Base-by-base conservation (phyloP, 805 yeast species). In the Suhomyces pyralidae region DNA sequence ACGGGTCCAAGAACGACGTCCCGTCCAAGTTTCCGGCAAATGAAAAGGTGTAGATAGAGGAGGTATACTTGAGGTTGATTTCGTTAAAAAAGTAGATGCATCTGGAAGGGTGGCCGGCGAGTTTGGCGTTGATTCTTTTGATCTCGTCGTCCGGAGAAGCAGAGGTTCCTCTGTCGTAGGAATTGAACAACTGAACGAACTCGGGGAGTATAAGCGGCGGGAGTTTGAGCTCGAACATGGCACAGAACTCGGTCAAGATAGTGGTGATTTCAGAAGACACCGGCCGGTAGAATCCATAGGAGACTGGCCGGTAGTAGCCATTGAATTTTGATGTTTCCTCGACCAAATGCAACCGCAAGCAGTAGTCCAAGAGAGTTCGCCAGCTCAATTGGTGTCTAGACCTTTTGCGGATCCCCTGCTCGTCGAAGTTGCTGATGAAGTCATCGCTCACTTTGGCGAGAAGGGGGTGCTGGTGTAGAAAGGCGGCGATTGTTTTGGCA, bases 61-160 rank as follows among this genome's bases (percentile, higher is more conserved):
- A 51, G 2, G 53, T 53, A 3, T 56, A 26, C 36, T 60, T 58
- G n/a, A 66, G 32, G 14, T 61, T 57, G 19, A 65, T 34, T 40
- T 65, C 68, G 26, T 57, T 57, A 49, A 65, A 62, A 45, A 59
- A 60, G 50, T 61, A 67, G 3, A 63, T 57, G 49, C 65, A 51
- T 17, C 55, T 52, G 10, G 45, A 47, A 8, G 57, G 46, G 42
- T 56, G 61, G 5, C 46, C 19, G 26, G 48, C 45, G 14, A 57
- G 30, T 8, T 24, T 15, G 7, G 47, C 38, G 22, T 50, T 28
- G 32, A 45, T 52, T 24, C 34, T 45, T 5, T 14, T 30, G 19
- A 52, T 25, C 24, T 43, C 50, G 6, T 34, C 42, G 5, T 44
- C 43, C 8, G 22, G 36, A 8, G 51, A 19, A 4, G 40, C n/a